phyloP scores from a whole-genome alignment of 2,329 filamentous ascomycete genomes.

The Graphilbum ipis-grandicollis region DNA sequence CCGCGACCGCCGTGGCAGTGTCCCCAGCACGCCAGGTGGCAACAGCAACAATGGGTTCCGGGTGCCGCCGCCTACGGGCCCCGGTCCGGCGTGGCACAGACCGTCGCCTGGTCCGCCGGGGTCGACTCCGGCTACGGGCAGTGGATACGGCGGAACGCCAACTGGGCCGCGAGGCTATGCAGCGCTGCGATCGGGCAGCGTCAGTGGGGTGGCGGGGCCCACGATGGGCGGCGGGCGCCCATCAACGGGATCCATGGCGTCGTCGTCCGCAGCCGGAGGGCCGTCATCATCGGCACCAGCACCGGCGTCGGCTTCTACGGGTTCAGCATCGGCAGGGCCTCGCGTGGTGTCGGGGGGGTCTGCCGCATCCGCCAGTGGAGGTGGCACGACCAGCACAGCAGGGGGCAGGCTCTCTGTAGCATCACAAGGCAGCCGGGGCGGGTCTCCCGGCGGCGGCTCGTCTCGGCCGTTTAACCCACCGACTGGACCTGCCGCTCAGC shows the following conservation, averaged over 20 bases:
- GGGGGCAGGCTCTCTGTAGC: neutral
- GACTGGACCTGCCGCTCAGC: neutral
- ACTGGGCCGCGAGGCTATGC: constrained; percentile 38
- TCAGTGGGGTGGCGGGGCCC: constrained; percentile 31
- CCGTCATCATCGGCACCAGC: neutral
- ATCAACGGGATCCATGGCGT: no score
- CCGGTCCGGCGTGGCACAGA: neutral
- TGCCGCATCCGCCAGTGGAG: constrained; percentile 8
- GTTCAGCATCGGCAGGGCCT: constrained; percentile 30
- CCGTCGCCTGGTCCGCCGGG: constrained; percentile 4
- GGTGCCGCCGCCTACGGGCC: neutral
- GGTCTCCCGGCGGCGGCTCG: neutral
- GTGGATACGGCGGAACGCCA: constrained; percentile 13
- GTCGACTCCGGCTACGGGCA: constrained; percentile 9
- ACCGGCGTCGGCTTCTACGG: neutral
- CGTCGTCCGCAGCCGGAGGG: neutral
- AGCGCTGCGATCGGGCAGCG: constrained; percentile 20
- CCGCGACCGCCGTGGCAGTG: neutral
- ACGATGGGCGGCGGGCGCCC: neutral
- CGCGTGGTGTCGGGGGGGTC: constrained; percentile 16
- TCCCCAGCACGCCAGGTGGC: neutral
- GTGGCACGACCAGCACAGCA: neutral
- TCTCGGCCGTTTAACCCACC: neutral
- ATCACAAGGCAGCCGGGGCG: constrained; percentile 1
- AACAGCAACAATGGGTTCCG: no score